Percentiles rank a stretch among this genome's conserved stretches.
These are phyloP conservation scores for Diutina ranongensis DNA, from an alignment of 1,139 yeast species.

Conservation along the genomic window DNA sequence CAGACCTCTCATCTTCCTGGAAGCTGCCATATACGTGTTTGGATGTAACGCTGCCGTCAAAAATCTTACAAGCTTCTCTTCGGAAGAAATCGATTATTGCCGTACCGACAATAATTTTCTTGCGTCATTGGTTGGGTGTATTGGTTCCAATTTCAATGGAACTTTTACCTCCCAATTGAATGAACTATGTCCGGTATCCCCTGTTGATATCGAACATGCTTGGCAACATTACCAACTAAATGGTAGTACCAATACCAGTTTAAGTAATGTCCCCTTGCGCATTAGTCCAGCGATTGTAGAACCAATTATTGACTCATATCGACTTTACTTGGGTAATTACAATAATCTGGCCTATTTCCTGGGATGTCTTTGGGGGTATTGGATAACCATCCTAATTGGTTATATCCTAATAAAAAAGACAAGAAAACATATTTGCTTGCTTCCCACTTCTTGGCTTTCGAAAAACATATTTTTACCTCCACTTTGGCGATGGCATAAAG, in stretches of 20 bases:
- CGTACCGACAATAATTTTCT: neutral
- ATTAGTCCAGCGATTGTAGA: neutral
- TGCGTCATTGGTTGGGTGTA: neutral
- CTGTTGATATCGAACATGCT: too few species aligned
- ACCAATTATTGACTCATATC: neutral
- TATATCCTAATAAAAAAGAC: neutral
- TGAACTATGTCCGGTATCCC: neutral
- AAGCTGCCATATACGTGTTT: neutral
- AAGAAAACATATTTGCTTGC: neutral
- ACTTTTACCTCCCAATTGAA: neutral
- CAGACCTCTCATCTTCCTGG: neutral
- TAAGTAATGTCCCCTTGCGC: neutral
- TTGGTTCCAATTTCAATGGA: neutral
- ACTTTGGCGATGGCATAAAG: neutral
- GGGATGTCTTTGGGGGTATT: neutral
- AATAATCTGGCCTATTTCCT: neutral
- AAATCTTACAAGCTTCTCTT: neutral
- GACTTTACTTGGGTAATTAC: neutral
- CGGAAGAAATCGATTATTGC: neutral
- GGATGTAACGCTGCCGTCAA: neutral
- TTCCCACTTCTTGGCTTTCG: neutral
- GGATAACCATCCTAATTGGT: neutral
- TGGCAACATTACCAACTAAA: neutral
- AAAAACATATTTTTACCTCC: neutral
- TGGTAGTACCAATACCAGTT: neutral